A percentile compares a stretch with the other conserved stretches of the same genome.
phyloP scores from a whole-genome alignment of 371 early-diverging fungal genomes.

The Funneliformis caledonium region DNA sequence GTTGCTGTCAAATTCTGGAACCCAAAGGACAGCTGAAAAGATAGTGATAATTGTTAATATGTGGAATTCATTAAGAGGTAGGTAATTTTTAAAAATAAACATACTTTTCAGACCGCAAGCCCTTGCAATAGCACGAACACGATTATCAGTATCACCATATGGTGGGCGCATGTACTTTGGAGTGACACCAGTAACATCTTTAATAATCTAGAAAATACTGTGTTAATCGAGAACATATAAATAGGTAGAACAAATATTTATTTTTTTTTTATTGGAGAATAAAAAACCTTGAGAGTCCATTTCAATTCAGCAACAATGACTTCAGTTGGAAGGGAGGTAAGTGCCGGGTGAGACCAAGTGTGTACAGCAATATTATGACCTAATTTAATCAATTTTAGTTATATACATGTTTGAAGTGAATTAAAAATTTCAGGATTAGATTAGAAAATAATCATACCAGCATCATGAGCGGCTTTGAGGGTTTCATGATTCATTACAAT shows the following conservation, averaged over 20 bases:
- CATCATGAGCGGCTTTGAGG: constrained; percentile 55
- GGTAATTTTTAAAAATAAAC: not conserved
- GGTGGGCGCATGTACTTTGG: constrained; percentile 64
- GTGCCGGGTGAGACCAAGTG: constrained; percentile 65
- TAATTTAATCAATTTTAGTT: constrained; percentile 31
- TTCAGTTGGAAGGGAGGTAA: constrained; percentile 67
- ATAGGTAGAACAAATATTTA: too few species aligned
- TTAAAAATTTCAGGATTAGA: not conserved
- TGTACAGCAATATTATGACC: constrained; percentile 54
- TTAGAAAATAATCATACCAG: constrained; percentile 46
- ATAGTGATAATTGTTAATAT: not conserved
- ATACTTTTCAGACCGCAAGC: constrained; percentile 51
- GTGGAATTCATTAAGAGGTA: too few species aligned
- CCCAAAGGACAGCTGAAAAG: constrained; percentile 23
- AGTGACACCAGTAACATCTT: constrained; percentile 59
- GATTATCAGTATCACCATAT: constrained; percentile 71
- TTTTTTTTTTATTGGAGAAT: too few species aligned
- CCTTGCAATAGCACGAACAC: constrained; percentile 64
- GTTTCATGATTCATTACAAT: constrained; percentile 58
- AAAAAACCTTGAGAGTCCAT: constrained; percentile 46
- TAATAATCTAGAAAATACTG: constrained; percentile 48
- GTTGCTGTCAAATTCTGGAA: constrained; percentile 28
- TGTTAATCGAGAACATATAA: not conserved
- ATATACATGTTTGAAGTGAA: not conserved
- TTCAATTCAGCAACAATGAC: constrained; percentile 74